Percentiles rank a stretch among this genome's conserved stretches.
phyloP scores from a whole-genome alignment of 345 rosid genomes.

The Garcia nutans region DNA sequence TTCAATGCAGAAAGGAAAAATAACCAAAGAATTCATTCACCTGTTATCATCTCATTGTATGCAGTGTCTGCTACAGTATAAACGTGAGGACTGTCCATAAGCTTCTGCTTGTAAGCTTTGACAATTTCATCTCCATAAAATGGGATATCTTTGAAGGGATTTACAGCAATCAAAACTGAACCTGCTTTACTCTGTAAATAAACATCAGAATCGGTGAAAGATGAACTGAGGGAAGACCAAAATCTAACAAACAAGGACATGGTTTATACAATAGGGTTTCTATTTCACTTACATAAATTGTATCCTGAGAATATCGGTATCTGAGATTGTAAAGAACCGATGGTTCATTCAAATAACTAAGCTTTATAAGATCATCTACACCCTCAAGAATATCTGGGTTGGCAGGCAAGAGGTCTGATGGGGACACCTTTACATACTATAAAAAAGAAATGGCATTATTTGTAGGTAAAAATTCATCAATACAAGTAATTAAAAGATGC shows the following conservation, averaged over 20 bases:
- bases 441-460: conserved; percentile 19
- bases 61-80: conserved; percentile 80
- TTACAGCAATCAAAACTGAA: conserved; percentile 80
- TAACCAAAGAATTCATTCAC: conserved; percentile 37
- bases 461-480: conserved; percentile 26
- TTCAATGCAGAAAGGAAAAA: conserved; percentile 22
- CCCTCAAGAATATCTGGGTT: conserved; percentile 90
- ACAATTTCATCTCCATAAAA: conserved; percentile 62
- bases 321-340: conserved; percentile 84
- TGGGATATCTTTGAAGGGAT: conserved; percentile 72
- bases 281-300: conserved; percentile 74
- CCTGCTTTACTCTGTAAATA: conserved; percentile 86
- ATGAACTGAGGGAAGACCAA: conserved; percentile 12
- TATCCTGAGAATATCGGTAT: conserved; percentile 68
- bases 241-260: conserved; percentile 5
- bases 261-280: conserved; percentile 8
- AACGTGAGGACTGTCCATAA: conserved; percentile 69
- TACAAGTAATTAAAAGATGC: conserved; percentile 17
- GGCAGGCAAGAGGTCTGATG: conserved; percentile 81
- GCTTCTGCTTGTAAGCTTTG: conserved; percentile 59
- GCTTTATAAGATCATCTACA: conserved; percentile 84
- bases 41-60: conserved; percentile 90
- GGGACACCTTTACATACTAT: conserved; percentile 74
- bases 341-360: conserved; percentile 94
- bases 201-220: conserved; percentile 19